phyloP scores from a whole-genome alignment of 2,329 filamentous ascomycete genomes.

The Colletotrichum cuscutae region DNA sequence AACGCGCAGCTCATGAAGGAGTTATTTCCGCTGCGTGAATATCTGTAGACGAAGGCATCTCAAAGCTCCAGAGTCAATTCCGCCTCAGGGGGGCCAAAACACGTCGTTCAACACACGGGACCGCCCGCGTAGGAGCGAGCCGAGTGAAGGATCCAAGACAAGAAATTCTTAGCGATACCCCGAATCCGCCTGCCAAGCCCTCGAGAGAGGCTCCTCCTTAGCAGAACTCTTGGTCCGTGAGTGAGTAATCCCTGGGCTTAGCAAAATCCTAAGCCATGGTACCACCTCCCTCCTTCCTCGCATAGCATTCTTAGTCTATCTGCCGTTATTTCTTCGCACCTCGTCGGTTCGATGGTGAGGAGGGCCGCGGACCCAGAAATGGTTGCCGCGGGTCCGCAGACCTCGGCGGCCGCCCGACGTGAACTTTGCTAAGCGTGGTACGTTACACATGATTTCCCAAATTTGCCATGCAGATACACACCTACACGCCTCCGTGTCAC shows the following conservation, averaged over 20 bases:
- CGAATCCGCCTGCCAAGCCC: no score
- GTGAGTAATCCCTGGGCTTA: neutral
- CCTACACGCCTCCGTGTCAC: neutral
- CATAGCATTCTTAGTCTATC: conserved; percentile 2
- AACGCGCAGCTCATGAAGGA: neutral
- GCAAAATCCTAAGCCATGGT: neutral
- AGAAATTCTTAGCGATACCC: neutral
- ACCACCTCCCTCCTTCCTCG: neutral
- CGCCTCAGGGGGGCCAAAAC: neutral
- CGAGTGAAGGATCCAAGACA: neutral
- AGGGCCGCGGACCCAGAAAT: neutral
- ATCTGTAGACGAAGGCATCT: neutral
- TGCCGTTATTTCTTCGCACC: neutral
- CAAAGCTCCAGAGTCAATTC: neutral
- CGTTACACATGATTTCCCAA: neutral
- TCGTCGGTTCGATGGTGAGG: neutral
- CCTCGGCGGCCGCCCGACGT: neutral
- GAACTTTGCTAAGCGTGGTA: neutral
- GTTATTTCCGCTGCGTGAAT: neutral
- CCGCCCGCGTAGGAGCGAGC: neutral
- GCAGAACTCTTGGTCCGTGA: neutral
- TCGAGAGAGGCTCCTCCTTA: neutral
- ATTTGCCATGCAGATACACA: neutral
- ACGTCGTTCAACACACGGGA: neutral
- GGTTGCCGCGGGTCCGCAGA: neutral